Percentiles rank a stretch among this genome's conserved stretches.
phyloP scores from a whole-genome alignment of 345 rosid species.

The Psidium friedrichsthalianum region DNA sequence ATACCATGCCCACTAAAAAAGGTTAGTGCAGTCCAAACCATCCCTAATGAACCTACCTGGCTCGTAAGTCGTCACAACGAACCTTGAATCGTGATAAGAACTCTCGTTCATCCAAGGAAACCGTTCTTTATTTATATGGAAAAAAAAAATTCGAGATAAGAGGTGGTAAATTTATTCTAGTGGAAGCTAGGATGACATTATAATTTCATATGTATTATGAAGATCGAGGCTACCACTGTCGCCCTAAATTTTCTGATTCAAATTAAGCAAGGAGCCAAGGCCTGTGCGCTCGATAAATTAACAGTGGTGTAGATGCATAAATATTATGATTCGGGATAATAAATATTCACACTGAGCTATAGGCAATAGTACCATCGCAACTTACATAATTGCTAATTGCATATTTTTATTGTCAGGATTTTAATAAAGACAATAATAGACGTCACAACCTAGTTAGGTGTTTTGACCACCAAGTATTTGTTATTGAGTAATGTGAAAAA shows the following conservation, averaged over 20 bases:
- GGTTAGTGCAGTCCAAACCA: not conserved
- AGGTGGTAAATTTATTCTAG: not conserved
- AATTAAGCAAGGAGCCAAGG: not conserved
- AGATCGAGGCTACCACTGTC: not conserved
- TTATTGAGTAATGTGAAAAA: no score
- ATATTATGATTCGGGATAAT: not conserved
- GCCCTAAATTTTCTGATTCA: not conserved
- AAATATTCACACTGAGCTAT: not conserved
- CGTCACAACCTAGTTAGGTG: not conserved
- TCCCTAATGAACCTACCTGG: not conserved
- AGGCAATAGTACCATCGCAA: not conserved
- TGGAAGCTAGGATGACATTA: not conserved
- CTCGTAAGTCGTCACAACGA: accelerated
- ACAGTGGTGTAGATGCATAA: not conserved
- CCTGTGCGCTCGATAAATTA: not conserved
- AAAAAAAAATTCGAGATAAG: not conserved
- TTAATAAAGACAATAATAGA: not conserved
- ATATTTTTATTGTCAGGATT: not conserved
- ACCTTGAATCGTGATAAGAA: not conserved
- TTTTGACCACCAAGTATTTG: not conserved
- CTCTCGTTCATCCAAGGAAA: not conserved
- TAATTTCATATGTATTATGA: not conserved
- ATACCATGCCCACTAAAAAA: not conserved
- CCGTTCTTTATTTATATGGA: not conserved
- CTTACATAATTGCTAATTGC: not conserved